phyloP scores from a whole-genome alignment of 2,329 filamentous ascomycete genomes.

The Penicillium sp. region DNA sequence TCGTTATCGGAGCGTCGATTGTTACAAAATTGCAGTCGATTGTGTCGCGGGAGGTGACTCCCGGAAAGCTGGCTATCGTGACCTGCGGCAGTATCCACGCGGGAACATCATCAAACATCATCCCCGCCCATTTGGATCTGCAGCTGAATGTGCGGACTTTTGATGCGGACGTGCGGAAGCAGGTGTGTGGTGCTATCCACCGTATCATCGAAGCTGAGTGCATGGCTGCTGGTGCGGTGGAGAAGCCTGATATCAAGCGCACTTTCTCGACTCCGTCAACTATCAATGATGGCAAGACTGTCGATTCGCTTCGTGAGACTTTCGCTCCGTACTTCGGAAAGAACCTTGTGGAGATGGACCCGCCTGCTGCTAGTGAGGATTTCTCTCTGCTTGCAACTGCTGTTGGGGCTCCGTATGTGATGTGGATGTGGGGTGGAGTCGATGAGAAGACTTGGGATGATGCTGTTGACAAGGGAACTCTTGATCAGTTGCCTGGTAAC shows the following conservation, averaged over 20 bases:
- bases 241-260: constrained; percentile 46
- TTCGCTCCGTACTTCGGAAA: constrained; percentile 52
- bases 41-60: constrained; percentile 41
- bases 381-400: constrained; percentile 57
- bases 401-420: constrained; percentile 53
- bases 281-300: constrained; percentile 53
- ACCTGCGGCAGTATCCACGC: constrained; percentile 48
- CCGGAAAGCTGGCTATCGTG: constrained; percentile 46
- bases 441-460: constrained; percentile 52
- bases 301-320: constrained; percentile 41
- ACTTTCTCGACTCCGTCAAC: constrained; percentile 51
- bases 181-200: constrained; percentile 39
- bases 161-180: constrained; percentile 31
- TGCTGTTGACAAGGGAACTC: constrained; percentile 46
- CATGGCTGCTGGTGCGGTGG: constrained; percentile 47
- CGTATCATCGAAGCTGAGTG: constrained; percentile 57
- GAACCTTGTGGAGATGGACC: constrained; percentile 40
- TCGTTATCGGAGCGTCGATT: constrained; percentile 46
- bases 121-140: constrained; percentile 45
- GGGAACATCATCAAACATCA: constrained; percentile 49
- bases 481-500: constrained; percentile 56
- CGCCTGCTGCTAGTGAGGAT: constrained; percentile 56
- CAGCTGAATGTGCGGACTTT: constrained; percentile 46
- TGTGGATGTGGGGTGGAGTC: constrained; percentile 59
- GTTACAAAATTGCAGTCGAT: constrained; percentile 45